Evolutionary conservation across 2,329 filamentous ascomycete genomes (phyloP), one percentile per base, ranked within the genome.

Genomic region (Thyridium curvatum): DNA sequence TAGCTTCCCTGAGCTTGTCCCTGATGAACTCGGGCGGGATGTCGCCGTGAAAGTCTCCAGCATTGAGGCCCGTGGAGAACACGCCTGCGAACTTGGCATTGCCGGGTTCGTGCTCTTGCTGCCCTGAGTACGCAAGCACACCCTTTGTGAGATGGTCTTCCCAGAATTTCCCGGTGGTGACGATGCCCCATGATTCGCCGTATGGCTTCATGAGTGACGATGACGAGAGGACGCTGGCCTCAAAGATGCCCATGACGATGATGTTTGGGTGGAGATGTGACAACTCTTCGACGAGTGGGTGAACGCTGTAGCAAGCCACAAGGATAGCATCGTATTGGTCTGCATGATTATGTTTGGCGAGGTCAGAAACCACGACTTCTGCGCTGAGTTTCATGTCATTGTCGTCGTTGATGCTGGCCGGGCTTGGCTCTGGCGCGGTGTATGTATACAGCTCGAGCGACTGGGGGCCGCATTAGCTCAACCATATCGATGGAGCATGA

Each of bases 81-180:
- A 94, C 87, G 0, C 89, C 89, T 1, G 80, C 84, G 54, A 94
- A 95, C 34, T 72, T 72, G 42, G 45, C 37, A 39, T 61, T 68
- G 5, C 16, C 46, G 1, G 53, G 56, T 2, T 55, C 55, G 0
- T 50, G 49, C 1, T 59, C 52, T 10, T 26, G 21, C 4, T 63
- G 55, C 0, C 83, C 85, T 0, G 94, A 60, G 46, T 86, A 82
- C 0, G 62, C 57, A 3, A 64, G 63, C 0, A 93, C 82, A 0
- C 84, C 89, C 0, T 72, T 63, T 0, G 65, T 68, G 12, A 96
- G 66, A 29, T 93, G 80, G 0, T 68, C 59, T 52, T 91, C 84
- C 91, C 90, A 96, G 46, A 84, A 85, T 41, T 77, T 77, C 0
- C 89, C 90, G 0, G 91, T 96, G 5, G 84, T 91, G 5, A 97